These are phyloP conservation scores for Tubosaeta sp. DNA, from an alignment of 768 basidiomycete species.

Conservation along the genomic window DNA sequence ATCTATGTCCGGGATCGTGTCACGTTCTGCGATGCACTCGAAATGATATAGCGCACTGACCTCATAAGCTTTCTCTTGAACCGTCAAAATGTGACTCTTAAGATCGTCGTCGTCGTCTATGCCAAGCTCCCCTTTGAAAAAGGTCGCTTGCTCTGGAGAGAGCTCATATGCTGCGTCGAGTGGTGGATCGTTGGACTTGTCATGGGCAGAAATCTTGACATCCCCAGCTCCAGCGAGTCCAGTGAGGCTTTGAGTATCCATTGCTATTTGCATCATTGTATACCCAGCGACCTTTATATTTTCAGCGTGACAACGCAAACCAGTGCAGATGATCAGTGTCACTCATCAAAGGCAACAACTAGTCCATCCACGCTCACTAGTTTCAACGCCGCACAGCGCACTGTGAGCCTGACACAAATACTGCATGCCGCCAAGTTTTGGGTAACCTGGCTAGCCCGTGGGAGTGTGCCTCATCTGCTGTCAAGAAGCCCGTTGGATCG, in stretches of 20 bases:
- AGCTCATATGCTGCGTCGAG: not conserved
- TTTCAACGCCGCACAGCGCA: no score
- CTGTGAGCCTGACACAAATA: no score
- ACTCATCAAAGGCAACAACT: no score
- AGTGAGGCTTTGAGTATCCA: not conserved
- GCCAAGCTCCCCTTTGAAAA: constrained; percentile 28
- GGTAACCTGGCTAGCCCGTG: no score
- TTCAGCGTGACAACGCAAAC: not conserved
- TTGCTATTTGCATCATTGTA: not conserved
- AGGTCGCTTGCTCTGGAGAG: constrained; percentile 17
- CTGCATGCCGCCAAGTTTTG: no score
- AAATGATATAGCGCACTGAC: constrained; percentile 6
- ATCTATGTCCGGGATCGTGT: constrained; percentile 12
- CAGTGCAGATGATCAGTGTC: not conserved
- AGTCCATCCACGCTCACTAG: no score
- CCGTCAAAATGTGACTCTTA: constrained; percentile 27
- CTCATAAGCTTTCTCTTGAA: constrained; percentile 30
- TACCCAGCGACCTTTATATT: not conserved
- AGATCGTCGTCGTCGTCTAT: constrained; percentile 27
- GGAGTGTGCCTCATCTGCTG: no score
- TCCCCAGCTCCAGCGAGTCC: constrained; percentile 8
- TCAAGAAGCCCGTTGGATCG: no score
- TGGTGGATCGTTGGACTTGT: not conserved
- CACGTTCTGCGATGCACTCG: not conserved
- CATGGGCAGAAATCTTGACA: not conserved